phyloP scores from a whole-genome alignment of 1,284 basidiomycete species.

The Puccinia triticina region DNA sequence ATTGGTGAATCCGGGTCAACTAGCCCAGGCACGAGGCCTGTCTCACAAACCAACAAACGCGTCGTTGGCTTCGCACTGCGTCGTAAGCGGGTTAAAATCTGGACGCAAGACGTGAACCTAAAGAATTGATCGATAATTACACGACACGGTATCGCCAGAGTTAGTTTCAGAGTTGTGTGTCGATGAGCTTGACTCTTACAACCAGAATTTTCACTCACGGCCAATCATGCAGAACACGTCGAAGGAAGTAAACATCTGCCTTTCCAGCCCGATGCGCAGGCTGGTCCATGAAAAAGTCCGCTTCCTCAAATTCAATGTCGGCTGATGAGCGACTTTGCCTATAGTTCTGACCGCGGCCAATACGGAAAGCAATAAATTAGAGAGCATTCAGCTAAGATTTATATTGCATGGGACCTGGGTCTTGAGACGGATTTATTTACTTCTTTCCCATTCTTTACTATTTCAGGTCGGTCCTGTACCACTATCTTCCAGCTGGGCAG shows the following conservation, averaged over 20 bases:
- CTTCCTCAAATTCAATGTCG: constrained; percentile 19
- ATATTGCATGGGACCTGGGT: too few species aligned
- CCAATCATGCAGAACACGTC: constrained; percentile 32
- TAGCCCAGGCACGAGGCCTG: not conserved
- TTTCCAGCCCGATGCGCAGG: constrained; percentile 10
- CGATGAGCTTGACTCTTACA: not conserved
- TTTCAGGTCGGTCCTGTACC: constrained; percentile 24
- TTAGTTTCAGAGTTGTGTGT: not conserved
- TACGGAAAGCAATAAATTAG: too few species aligned
- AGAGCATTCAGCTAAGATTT: not conserved
- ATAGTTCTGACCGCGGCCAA: not conserved
- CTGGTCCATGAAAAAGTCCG: not conserved
- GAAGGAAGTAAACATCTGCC: constrained; percentile 27
- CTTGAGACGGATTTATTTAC: not conserved
- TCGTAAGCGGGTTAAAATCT: constrained; percentile 9
- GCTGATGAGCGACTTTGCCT: not conserved
- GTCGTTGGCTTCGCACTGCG: constrained; percentile 9
- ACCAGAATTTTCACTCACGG: not conserved
- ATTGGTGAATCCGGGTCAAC: not conserved
- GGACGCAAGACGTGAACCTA: not conserved
- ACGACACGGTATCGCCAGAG: not conserved
- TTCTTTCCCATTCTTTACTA: constrained; percentile 9
- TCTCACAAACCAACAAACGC: constrained; percentile 13
- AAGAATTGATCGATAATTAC: not conserved
- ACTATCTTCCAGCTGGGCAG: constrained; percentile 15